phyloP scores from a whole-genome alignment of 495 filamentous ascomycete species.

The Lasiosphaeria hispida region DNA sequence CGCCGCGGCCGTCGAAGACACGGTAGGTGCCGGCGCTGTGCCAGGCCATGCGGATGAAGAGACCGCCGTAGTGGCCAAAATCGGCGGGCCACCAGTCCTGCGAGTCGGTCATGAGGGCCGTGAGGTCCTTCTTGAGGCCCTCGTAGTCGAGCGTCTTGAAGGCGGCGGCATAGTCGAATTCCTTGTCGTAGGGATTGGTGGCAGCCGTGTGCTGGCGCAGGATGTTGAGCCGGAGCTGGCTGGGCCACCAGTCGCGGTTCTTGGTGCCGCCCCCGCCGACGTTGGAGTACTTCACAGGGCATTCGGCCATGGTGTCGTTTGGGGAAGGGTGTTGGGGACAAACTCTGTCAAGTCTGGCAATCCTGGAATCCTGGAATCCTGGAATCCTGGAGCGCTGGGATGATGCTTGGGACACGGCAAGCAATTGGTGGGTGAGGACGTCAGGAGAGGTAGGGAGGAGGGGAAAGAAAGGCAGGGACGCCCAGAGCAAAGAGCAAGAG shows the following conservation, averaged over 20 bases:
- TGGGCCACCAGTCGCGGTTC: slow-evolving; percentile 70
- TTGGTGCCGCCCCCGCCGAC: slow-evolving; percentile 59
- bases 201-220: slow-evolving; percentile 64
- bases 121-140: slow-evolving; percentile 67
- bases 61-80: slow-evolving; percentile 73
- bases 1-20: slow-evolving; percentile 67
- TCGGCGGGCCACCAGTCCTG: slow-evolving; percentile 77
- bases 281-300: slow-evolving; percentile 53
- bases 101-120: slow-evolving; percentile 67
- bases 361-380: not conserved
- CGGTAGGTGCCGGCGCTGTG: slow-evolving; percentile 74
- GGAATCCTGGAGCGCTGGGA: not conserved
- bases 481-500: not conserved
- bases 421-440: not conserved
- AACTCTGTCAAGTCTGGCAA: not conserved
- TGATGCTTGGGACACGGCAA: not conserved
- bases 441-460: too few species aligned
- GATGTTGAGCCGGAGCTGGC: slow-evolving; percentile 61
- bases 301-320: slow-evolving; percentile 35
- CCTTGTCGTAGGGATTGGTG: slow-evolving; percentile 57
- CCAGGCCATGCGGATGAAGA: slow-evolving; percentile 77
- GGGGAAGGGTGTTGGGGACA: not conserved
- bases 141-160: slow-evolving; percentile 71
- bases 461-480: not conserved
- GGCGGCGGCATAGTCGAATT: slow-evolving; percentile 66